Conservation (phyloP, 495 filamentous ascomycete genomes). For the Penicillium daleae region DNA sequence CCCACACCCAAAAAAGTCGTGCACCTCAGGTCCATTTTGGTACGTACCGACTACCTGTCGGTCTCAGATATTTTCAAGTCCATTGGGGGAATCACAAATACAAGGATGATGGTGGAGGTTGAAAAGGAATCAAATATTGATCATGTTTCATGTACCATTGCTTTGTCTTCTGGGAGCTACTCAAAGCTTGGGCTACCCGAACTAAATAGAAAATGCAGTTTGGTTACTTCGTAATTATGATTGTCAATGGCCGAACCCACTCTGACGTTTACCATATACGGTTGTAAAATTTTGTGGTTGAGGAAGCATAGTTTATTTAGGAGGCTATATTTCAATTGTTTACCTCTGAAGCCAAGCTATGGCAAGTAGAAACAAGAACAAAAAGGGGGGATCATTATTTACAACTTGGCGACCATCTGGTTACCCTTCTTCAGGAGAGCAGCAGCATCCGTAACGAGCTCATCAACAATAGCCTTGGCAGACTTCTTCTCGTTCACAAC, state of each 20-base stretch:
- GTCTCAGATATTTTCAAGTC: not conserved
- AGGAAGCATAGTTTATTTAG: not conserved
- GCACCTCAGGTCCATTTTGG: not conserved
- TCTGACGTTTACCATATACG: not conserved
- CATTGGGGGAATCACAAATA: not conserved
- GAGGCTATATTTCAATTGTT: conserved; percentile 3
- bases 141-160: not conserved
- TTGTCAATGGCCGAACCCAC: not conserved
- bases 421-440: conserved; percentile 66
- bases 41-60: not conserved
- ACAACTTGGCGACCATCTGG: conserved; percentile 69
- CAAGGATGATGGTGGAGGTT: not conserved
- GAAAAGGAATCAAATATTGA: not conserved
- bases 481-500: conserved; percentile 91
- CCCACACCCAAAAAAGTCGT: not conserved
- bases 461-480: conserved; percentile 92
- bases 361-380: conserved; percentile 13
- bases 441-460: conserved; percentile 86
- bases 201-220: not conserved
- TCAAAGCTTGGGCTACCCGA: not conserved
- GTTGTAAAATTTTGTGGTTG: not conserved
- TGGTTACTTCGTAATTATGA: not conserved
- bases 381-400: conserved; percentile 33
- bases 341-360: conserved; percentile 11
- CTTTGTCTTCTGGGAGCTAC: not conserved